Percentiles rank a stretch among this genome's conserved stretches.
Conservation (phyloP, 306 rosid genomes). For the Spatholobus suberectus region DNA sequence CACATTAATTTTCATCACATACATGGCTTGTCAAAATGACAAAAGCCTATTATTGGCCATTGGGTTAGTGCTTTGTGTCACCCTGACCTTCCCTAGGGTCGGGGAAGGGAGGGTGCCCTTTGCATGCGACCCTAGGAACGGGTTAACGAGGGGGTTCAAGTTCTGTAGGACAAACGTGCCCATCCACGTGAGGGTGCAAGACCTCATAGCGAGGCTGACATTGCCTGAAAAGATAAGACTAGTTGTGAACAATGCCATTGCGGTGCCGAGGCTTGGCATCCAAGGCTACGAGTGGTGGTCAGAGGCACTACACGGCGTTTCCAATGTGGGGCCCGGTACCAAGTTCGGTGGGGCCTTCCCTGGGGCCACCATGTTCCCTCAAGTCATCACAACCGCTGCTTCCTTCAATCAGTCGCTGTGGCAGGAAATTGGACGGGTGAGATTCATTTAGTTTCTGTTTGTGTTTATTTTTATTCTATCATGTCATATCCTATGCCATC, state of each 20-base stretch:
- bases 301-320: constrained; percentile 71
- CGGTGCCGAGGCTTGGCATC: constrained; percentile 77
- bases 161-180: constrained; percentile 60
- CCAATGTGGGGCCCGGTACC: constrained; percentile 91
- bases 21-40: constrained; percentile 7
- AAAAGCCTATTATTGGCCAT: background rate
- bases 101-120: constrained; percentile 59
- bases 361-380: constrained; percentile 92
- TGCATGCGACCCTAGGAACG: constrained; percentile 82
- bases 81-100: background rate
- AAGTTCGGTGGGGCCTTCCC: constrained; percentile 83
- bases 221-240: constrained; percentile 76
- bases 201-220: constrained; percentile 78
- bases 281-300: constrained; percentile 89
- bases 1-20: background rate
- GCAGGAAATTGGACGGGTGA: constrained; percentile 88
- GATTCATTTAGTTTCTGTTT: background rate
- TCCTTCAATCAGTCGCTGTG: constrained; percentile 86
- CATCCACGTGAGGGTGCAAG: constrained; percentile 63
- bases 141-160: constrained; percentile 54
- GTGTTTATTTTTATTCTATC: background rate
- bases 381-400: constrained; percentile 96
- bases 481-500: background rate
- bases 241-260: constrained; percentile 81
- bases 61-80: background rate